A percentile compares a stretch with the other conserved stretches of the same genome.
These are phyloP conservation scores for Penicillium palitans DNA, from an alignment of 2,329 filamentous ascomycete species.

Conservation along the genomic window DNA sequence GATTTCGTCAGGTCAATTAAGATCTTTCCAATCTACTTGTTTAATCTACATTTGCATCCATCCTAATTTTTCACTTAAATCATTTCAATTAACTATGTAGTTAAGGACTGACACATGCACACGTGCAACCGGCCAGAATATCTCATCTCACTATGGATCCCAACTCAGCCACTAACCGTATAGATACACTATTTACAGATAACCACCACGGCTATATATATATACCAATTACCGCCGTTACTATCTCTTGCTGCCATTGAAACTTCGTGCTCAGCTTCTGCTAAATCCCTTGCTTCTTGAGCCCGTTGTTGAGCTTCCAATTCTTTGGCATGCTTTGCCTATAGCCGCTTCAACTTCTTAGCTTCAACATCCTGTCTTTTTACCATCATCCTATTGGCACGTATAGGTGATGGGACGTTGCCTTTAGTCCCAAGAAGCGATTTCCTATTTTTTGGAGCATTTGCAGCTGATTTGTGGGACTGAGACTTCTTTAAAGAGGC, in stretches of 20 bases:
- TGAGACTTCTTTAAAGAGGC: background rate
- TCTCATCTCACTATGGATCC: no score
- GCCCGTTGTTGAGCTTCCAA: no score
- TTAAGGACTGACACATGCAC: background rate
- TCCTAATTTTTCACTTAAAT: background rate
- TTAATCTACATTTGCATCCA: constrained; percentile 1
- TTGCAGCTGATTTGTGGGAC: background rate
- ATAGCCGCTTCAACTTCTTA: background rate
- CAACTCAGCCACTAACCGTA: background rate
- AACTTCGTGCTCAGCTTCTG: no score
- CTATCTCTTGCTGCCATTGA: no score
- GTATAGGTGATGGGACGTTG: background rate
- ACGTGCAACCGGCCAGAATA: background rate
- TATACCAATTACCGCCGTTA: no score
- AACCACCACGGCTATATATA: no score
- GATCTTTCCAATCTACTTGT: constrained; percentile 14
- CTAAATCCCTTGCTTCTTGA: no score
- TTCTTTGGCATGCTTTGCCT: no score
- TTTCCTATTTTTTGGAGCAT: background rate
- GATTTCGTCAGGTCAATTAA: constrained; percentile 19
- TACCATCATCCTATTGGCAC: background rate
- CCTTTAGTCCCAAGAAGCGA: background rate
- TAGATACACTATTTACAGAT: no score
- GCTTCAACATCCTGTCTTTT: background rate
- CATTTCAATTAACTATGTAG: background rate